Evolutionary conservation across 139 green algal species (phyloP).

Genomic region (Raphidocelis subcapitata): DNA sequence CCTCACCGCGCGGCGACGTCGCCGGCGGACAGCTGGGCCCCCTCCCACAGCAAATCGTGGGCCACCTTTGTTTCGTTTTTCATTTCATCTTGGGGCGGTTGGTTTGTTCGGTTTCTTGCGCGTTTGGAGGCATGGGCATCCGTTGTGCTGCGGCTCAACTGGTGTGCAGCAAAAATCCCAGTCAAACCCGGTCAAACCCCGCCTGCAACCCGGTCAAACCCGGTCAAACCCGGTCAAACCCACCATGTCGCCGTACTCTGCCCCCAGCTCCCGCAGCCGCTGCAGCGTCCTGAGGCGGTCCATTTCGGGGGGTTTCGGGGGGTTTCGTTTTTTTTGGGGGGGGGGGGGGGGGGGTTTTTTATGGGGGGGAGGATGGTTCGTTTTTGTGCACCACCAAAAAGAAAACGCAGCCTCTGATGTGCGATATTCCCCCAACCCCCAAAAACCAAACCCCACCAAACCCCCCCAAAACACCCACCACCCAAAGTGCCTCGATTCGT

Average conservation of each 20-base stretch:
- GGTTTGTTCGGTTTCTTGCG: neutral
- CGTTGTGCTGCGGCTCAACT: no score
- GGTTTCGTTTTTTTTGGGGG: no score
- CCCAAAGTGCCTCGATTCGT: constrained; percentile 76
- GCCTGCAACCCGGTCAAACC: no score
- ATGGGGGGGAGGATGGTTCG: no score
- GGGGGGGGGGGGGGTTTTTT: no score
- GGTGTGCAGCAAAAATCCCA: no score
- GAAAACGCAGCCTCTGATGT: neutral
- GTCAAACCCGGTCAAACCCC: no score
- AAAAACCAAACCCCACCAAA: constrained; percentile 45
- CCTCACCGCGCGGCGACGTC: constrained; percentile 41
- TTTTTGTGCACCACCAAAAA: no score
- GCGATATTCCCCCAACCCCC: neutral
- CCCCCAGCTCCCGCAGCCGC: constrained; percentile 48
- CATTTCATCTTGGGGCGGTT: no score
- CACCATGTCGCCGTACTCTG: constrained; percentile 25
- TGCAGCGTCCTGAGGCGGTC: no score
- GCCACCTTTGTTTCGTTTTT: constrained; percentile 7
- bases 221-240: neutral
- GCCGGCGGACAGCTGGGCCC: constrained; percentile 39
- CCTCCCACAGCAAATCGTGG: constrained; percentile 84
- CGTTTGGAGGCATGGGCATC: no score
- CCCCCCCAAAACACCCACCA: constrained; percentile 73
- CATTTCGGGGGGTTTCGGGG: no score